phyloP scores from a whole-genome alignment of 2,329 filamentous ascomycete genomes.

The Nemania diffusa region DNA sequence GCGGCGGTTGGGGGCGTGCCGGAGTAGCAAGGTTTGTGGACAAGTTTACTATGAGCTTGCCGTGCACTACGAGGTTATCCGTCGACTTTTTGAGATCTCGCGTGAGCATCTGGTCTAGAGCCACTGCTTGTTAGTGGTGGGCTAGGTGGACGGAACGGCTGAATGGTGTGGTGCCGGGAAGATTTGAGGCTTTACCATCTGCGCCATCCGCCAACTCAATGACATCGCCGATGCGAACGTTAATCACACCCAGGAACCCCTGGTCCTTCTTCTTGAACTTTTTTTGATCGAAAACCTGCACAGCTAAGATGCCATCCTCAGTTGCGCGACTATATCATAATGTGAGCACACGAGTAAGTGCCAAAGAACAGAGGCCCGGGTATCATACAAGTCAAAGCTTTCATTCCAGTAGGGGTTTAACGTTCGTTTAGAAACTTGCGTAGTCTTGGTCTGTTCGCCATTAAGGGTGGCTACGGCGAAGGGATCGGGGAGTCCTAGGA shows the following conservation, averaged over 20 bases:
- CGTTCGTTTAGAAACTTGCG: constrained; percentile 94
- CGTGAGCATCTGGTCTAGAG: constrained; percentile 96
- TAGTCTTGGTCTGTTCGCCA: constrained; percentile 99
- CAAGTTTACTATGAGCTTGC: constrained; percentile 95
- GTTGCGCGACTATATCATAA: constrained; percentile 75
- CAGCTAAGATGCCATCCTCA: constrained; percentile 95
- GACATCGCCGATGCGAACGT: constrained; percentile 93
- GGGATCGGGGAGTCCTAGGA: constrained; percentile 92
- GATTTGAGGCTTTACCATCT: constrained; percentile 72
- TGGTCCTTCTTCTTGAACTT: constrained; percentile 99
- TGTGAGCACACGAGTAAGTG: constrained; percentile 42
- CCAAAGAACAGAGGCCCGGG: neutral
- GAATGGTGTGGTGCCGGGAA: constrained; percentile 41
- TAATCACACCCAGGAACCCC: constrained; percentile 97
- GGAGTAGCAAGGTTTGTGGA: constrained; percentile 87
- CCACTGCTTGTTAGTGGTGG: constrained; percentile 43
- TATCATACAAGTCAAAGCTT: constrained; percentile 91
- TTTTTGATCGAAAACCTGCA: constrained; percentile 99
- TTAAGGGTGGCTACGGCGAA: constrained; percentile 97
- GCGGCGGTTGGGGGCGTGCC: constrained; percentile 59
- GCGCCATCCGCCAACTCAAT: constrained; percentile 90
- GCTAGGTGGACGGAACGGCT: constrained; percentile 12
- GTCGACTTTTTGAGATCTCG: constrained; percentile 97
- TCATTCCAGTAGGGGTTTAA: constrained; percentile 99
- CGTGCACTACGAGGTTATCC: constrained; percentile 96